These are phyloP conservation scores for Coniella lustricola DNA, from an alignment of 2,329 filamentous ascomycete genomes.

Conservation along the genomic window DNA sequence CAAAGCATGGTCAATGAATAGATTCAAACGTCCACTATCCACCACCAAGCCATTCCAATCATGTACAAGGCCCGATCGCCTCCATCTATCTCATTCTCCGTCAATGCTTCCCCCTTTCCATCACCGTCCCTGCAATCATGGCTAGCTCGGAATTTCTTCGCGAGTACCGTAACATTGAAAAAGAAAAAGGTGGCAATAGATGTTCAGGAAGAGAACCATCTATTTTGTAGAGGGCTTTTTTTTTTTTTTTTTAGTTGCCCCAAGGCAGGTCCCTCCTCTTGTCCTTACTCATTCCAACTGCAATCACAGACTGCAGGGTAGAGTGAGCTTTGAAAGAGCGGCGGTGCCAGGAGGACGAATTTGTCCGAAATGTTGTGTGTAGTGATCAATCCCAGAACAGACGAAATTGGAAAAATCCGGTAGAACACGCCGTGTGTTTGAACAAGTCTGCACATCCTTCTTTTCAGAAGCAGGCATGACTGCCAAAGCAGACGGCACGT, in stretches of 20 bases:
- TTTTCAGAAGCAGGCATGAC: not conserved
- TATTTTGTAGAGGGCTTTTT: too few relatives aligned
- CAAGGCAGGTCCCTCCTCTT: slow-evolving; percentile 7
- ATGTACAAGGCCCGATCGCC: too few relatives aligned
- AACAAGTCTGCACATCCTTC: too few relatives aligned
- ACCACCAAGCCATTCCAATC: slow-evolving; percentile 19
- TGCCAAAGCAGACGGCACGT: slow-evolving; percentile 24
- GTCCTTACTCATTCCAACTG: slow-evolving; percentile 3
- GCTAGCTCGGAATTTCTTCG: slow-evolving; percentile 23
- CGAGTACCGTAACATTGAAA: slow-evolving; percentile 9
- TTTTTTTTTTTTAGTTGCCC: not conserved
- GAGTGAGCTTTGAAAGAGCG: not conserved
- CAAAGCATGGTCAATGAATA: slow-evolving; percentile 29
- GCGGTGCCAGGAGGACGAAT: slow-evolving; percentile 8
- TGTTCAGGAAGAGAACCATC: too few relatives aligned
- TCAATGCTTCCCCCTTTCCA: slow-evolving; percentile 12
- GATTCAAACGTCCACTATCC: slow-evolving; percentile 48
- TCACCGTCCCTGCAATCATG: slow-evolving; percentile 20
- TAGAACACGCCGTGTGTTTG: slow-evolving; percentile 19
- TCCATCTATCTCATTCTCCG: too few relatives aligned
- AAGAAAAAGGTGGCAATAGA: too few relatives aligned
- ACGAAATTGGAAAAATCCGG: slow-evolving; percentile 27
- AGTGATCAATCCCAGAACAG: slow-evolving; percentile 23
- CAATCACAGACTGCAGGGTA: slow-evolving; percentile 14
- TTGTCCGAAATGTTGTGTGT: slow-evolving; percentile 14